Conservation (phyloP, 108 stramenopile species). For the Fragilaria crotonensis region DNA sequence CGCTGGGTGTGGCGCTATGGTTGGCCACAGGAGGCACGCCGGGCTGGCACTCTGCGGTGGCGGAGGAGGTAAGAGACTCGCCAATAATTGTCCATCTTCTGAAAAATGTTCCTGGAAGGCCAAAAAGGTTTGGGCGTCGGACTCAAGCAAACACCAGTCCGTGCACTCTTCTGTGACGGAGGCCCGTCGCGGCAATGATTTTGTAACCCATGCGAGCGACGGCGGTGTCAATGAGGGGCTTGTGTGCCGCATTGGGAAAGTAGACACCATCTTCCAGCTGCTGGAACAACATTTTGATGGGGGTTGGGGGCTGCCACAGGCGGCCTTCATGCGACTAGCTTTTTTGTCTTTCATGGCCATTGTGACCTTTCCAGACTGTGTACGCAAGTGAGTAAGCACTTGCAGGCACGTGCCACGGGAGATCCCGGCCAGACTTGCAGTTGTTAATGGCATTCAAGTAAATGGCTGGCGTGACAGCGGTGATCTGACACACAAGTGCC, state of each 20-base stretch:
- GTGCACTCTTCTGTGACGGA: background rate
- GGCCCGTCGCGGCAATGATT: background rate
- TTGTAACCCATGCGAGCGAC: background rate
- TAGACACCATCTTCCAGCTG: conserved; percentile 3
- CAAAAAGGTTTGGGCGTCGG: background rate
- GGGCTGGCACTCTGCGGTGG: background rate
- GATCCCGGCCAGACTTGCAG: background rate
- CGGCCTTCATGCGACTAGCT: background rate
- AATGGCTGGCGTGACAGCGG: conserved; percentile 3
- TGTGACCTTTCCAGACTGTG: conserved; percentile 11
- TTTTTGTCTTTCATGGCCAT: conserved; percentile 10
- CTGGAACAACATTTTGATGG: conserved; percentile 13
- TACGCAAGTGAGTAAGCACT: conserved; percentile 9
- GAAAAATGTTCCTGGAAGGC: conserved; percentile 2
- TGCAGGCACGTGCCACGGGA: background rate
- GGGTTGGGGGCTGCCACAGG: conserved; percentile 13
- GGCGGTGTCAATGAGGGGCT: background rate
- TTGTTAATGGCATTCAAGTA: conserved; percentile 4
- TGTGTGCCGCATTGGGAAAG: conserved; percentile 3
- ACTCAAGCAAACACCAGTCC: background rate
- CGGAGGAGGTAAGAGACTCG: too few species aligned
- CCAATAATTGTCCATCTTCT: background rate
- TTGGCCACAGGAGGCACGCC: too few species aligned
- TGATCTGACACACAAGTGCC: conserved; percentile 1
- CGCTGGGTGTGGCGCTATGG: background rate